These are phyloP conservation scores for Fusarium sp. DNA, from an alignment of 2,329 filamentous ascomycete species.

Conservation along the genomic window DNA sequence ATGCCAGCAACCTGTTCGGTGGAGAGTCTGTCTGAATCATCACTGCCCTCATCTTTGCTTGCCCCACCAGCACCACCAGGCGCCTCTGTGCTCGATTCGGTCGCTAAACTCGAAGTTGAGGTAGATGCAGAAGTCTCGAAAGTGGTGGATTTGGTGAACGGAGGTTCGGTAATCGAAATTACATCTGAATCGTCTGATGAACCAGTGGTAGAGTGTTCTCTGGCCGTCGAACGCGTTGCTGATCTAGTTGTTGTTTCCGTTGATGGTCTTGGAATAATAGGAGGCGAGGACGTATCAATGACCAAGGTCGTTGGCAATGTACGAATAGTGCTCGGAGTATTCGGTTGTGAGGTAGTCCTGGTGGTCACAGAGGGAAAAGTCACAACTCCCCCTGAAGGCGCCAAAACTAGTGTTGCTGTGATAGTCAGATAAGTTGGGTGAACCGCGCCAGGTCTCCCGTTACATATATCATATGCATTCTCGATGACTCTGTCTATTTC, in stretches of 20 bases:
- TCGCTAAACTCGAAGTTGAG: constrained; percentile 28
- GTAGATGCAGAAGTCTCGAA: constrained; percentile 20
- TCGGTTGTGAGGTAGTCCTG: constrained; percentile 17
- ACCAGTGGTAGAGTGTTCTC: constrained; percentile 1
- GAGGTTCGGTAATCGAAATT: constrained; percentile 28
- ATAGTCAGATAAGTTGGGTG: constrained; percentile 70
- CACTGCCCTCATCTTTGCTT: constrained; percentile 27
- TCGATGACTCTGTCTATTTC: constrained; percentile 56
- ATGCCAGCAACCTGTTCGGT: constrained; percentile 69
- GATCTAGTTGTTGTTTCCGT: constrained; percentile 20
- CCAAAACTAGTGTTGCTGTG: constrained; percentile 65
- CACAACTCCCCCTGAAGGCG: constrained; percentile 47
- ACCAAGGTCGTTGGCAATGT: constrained; percentile 48
- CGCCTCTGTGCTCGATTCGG: constrained; percentile 30
- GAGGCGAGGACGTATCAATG: constrained; percentile 45
- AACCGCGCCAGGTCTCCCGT: constrained; percentile 61
- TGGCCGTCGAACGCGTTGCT: constrained; percentile 5
- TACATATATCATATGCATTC: constrained; percentile 71
- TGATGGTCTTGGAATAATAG: constrained; percentile 29
- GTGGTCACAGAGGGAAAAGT: constrained; percentile 46
- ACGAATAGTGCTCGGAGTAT: constrained; percentile 25
- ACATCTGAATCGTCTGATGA: constrained; percentile 12
- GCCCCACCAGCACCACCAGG: constrained; percentile 23
- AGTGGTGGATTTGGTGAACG: constrained; percentile 11
- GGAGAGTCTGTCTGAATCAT: constrained; percentile 43